phyloP scores from a whole-genome alignment of 352 stramenopile species.

The Phytophthora sp. region DNA sequence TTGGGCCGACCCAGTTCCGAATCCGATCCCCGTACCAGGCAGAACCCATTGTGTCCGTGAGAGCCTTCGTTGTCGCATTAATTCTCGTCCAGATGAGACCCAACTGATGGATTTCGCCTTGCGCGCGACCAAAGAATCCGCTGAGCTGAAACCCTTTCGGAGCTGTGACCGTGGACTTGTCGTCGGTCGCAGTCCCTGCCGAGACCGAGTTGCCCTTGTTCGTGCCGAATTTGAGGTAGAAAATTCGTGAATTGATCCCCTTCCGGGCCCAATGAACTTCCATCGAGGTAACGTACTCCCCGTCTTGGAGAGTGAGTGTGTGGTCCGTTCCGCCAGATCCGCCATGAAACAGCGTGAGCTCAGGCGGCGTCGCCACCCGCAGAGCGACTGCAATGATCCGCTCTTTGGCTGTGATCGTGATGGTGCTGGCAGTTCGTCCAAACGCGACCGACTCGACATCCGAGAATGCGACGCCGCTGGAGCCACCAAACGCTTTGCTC shows the following conservation, averaged over 20 bases:
- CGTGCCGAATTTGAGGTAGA: constrained; percentile 36
- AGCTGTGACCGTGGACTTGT: constrained; percentile 21
- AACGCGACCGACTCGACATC: constrained; percentile 33
- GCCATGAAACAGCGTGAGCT: constrained; percentile 31
- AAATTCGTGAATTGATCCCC: constrained; percentile 9
- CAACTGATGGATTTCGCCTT: constrained; percentile 31
- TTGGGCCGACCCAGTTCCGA: constrained; percentile 42
- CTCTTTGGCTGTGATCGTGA: constrained; percentile 30
- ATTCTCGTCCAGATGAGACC: constrained; percentile 37
- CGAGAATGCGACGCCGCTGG: constrained; percentile 34
- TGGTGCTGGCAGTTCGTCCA: constrained; percentile 22
- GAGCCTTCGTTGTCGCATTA: constrained; percentile 17
- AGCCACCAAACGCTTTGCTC: constrained; percentile 32
- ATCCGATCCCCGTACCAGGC: constrained; percentile 36
- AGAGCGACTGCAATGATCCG: constrained; percentile 26
- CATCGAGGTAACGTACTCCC: constrained; percentile 38
- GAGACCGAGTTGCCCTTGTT: constrained; percentile 22
- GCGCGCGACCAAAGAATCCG: constrained; percentile 36
- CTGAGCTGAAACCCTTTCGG: constrained; percentile 38
- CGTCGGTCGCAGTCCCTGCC: constrained; percentile 24
- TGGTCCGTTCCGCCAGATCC: constrained; percentile 28
- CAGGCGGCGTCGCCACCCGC: constrained; percentile 13
- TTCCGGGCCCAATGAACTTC: constrained; percentile 37
- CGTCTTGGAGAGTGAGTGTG: constrained; percentile 23
- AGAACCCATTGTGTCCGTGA: constrained; percentile 34